A percentile compares a stretch with the other conserved stretches of the same genome.
phyloP scores from a whole-genome alignment of 1,284 basidiomycete species.

The Anthracocystis panici-leucophaei region DNA sequence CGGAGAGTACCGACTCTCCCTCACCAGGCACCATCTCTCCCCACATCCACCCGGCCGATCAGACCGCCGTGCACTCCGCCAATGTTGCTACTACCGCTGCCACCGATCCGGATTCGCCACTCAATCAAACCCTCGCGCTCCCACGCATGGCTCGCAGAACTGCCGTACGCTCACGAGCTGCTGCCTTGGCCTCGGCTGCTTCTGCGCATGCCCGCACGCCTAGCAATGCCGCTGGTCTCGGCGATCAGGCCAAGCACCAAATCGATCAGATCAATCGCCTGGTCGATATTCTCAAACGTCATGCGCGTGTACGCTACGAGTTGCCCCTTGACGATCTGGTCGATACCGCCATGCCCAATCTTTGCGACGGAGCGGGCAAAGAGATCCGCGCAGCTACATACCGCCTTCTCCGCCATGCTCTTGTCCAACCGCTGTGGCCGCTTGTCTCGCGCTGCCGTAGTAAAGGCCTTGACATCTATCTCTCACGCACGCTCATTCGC shows the following conservation, averaged over 20 bases:
- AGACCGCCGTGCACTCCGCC: not conserved
- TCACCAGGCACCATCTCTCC: slow-evolving; percentile 18
- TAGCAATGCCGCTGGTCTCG: slow-evolving; percentile 54
- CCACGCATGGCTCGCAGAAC: slow-evolving; percentile 40
- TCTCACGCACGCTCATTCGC: slow-evolving; percentile 83
- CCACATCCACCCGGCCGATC: not conserved
- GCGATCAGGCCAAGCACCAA: slow-evolving; percentile 46
- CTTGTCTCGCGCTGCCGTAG: slow-evolving; percentile 75
- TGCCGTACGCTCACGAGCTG: slow-evolving; percentile 44
- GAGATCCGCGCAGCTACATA: slow-evolving; percentile 86
- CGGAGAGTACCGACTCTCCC: slow-evolving; percentile 14
- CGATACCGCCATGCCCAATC: slow-evolving; percentile 78
- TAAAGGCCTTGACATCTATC: slow-evolving; percentile 83
- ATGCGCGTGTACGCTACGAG: slow-evolving; percentile 82
- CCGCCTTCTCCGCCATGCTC: slow-evolving; percentile 82
- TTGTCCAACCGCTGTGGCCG: slow-evolving; percentile 75
- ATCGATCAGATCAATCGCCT: slow-evolving; percentile 74
- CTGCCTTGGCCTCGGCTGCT: slow-evolving; percentile 34
- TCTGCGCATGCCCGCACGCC: slow-evolving; percentile 54
- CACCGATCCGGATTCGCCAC: slow-evolving; percentile 30
- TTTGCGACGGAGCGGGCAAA: slow-evolving; percentile 81
- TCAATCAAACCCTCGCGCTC: slow-evolving; percentile 24
- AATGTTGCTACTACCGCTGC: slow-evolving; percentile 3
- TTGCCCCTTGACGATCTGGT: slow-evolving; percentile 79
- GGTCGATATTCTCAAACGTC: slow-evolving; percentile 79